Evolutionary conservation across 306 rosid genomes (phyloP).

Genomic region (Mucuna pruriens): DNA sequence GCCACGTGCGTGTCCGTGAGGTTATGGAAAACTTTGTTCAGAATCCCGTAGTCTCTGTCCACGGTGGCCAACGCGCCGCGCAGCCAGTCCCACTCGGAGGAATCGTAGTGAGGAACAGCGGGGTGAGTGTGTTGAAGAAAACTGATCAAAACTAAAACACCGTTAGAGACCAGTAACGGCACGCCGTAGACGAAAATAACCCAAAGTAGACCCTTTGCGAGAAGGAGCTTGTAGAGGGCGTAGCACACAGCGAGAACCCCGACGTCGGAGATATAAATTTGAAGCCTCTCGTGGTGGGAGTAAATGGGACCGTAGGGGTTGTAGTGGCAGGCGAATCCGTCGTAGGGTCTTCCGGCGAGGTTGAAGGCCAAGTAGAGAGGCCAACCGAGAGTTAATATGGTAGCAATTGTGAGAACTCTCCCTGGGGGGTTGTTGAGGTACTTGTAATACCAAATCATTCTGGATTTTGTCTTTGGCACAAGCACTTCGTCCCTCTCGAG

Average conservation of each 20-base stretch:
- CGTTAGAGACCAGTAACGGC: constrained; percentile 24
- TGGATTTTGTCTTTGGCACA: constrained; percentile 67
- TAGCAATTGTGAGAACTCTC: constrained; percentile 44
- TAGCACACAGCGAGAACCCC: constrained; percentile 54
- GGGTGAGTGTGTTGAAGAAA: constrained; percentile 46
- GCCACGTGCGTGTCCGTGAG: constrained; percentile 44
- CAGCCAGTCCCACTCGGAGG: constrained; percentile 45
- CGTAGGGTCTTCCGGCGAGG: constrained; percentile 66
- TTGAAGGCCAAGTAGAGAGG: constrained; percentile 79
- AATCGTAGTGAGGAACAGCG: constrained; percentile 44
- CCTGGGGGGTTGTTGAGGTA: constrained; percentile 76
- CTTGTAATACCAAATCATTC: constrained; percentile 52
- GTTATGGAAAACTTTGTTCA: constrained; percentile 40
- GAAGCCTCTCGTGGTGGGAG: constrained; percentile 63
- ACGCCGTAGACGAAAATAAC: constrained; percentile 57
- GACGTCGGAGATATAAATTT: constrained; percentile 61
- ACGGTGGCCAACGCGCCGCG: constrained; percentile 44
- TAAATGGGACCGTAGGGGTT: constrained; percentile 84
- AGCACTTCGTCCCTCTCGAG: constrained; percentile 82
- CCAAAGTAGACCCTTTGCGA: constrained; percentile 63
- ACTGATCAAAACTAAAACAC: constrained; percentile 28
- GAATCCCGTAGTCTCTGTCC: constrained; percentile 42
- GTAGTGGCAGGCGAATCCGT: constrained; percentile 67
- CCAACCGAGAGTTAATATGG: constrained; percentile 74
- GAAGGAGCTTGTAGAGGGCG: constrained; percentile 52